These are phyloP conservation scores for Cordyceps cicadae DNA, from an alignment of 2,329 filamentous ascomycete genomes.

Conservation along the genomic window DNA sequence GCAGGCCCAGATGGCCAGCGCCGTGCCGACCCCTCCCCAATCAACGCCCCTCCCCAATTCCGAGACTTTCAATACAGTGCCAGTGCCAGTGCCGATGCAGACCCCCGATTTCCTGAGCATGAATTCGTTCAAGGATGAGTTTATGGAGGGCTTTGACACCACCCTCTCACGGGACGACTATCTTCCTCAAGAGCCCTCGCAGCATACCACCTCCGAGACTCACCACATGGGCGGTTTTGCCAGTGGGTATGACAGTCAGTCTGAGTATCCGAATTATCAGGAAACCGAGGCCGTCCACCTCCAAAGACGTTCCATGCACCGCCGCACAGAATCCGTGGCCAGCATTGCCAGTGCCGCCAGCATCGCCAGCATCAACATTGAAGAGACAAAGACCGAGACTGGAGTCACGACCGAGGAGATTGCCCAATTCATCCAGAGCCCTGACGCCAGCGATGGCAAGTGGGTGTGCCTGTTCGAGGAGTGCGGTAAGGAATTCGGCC, in stretches of 20 bases:
- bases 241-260: conserved; percentile 35
- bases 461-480: conserved; percentile 70
- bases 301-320: conserved; percentile 32
- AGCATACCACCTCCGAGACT: conserved; percentile 45
- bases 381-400: conserved; percentile 63
- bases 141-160: conserved; percentile 29
- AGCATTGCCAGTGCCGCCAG: conserved; percentile 51
- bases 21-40: conserved; percentile 48
- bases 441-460: conserved; percentile 65
- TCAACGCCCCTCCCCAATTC: conserved; percentile 40
- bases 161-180: conserved; percentile 24
- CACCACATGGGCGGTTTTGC: conserved; percentile 37
- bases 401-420: conserved; percentile 85
- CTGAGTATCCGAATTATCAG: conserved; percentile 23
- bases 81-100: conserved; percentile 46
- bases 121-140: conserved; percentile 38
- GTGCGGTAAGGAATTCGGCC: conserved; percentile 86
- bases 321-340: conserved; percentile 52
- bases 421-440: conserved; percentile 62
- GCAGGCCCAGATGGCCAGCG: conserved; percentile 42
- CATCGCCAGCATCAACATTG: conserved; percentile 55
- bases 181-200: conserved; percentile 41
- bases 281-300: conserved; percentile 12
- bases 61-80: conserved; percentile 38
- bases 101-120: conserved; percentile 49